Base-by-base conservation (phyloP, 2,329 filamentous ascomycete genomes). In the Fusarium sp. region DNA sequence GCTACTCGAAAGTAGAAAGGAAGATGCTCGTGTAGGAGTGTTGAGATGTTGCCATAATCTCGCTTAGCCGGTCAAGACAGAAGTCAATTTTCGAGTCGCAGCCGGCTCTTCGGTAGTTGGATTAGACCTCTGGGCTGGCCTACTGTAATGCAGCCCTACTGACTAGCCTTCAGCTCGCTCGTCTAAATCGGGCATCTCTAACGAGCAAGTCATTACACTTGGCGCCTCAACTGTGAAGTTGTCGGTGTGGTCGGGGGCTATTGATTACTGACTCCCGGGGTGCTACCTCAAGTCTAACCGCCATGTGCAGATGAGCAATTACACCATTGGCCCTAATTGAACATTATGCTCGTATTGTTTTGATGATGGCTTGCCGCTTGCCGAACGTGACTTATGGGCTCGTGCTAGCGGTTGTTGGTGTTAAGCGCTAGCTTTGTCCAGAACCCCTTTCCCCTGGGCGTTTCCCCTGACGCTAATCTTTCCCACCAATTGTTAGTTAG, bases 31-130 rank as follows among this genome's bases (percentile, higher is more conserved):
- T 31, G 28, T 31, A 31, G 28, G 0, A 49, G 5, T n/a, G 3
- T 44, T 19, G 13, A 33, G 43, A 33, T 38, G 15, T 24, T 43
- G 31, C 15, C 11, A 22, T 47, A 51, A 64, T 64, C 28, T 64
- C 59, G 40, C 34, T 38, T 42, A 40, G 15, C 28, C 52, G 28
- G 10, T 31, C 28, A 31, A 17, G 45, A 42, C 15, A 24, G 57
- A 38, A 42, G 28, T 31, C 28, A 31, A 31, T 31, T 31, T 31
- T 31, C 28, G 10, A 11, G 28, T 31, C 28, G 28, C 10, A 31
- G 28, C 9, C 28, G 28, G 28, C 10, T 11, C 22, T 50, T 33
- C 9, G 13, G 15, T 19, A 9, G 28, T 31, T 31, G 28, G 28
- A 10, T 31, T 31, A 10, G 10, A 4, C 28, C 10, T 13, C 28